phyloP scores from a whole-genome alignment of 2,329 filamentous ascomycete species.

The Alternaria gansuensis region DNA sequence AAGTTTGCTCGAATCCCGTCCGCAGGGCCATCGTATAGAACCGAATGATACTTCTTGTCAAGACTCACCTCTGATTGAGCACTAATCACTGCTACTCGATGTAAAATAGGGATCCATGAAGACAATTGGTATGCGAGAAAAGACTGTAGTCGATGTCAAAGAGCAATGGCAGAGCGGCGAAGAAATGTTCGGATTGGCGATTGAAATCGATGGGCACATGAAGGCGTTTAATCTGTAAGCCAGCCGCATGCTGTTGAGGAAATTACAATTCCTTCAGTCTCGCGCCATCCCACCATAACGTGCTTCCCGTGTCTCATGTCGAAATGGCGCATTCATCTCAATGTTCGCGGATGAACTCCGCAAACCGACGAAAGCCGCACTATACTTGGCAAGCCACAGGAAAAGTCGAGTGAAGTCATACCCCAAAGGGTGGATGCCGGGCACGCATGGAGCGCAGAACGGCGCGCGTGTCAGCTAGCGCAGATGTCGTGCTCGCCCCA shows the following conservation, averaged over 20 bases:
- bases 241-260: not conserved
- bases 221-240: not conserved
- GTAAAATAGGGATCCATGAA: not conserved
- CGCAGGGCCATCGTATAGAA: not conserved
- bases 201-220: not conserved
- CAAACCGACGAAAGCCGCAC: slow-evolving; percentile 16
- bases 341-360: not conserved
- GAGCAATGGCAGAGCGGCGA: not conserved
- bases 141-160: not conserved
- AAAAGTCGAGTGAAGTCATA: slow-evolving; percentile 14
- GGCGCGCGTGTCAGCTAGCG: slow-evolving; percentile 20
- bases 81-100: not conserved
- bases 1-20: not conserved
- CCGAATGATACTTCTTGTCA: not conserved
- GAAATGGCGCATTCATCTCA: not conserved
- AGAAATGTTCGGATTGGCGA: not conserved
- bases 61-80: not conserved
- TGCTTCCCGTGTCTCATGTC: slow-evolving; percentile 4
- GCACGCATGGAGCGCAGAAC: slow-evolving; percentile 1
- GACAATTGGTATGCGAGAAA: not conserved
- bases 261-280: not conserved
- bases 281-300: not conserved
- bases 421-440: slow-evolving; percentile 6
- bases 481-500: slow-evolving; percentile 39
- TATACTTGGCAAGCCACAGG: slow-evolving; percentile 12